A percentile compares a stretch with the other conserved stretches of the same genome.
phyloP scores from a whole-genome alignment of 768 basidiomycete genomes.

The Ramaria sp. region DNA sequence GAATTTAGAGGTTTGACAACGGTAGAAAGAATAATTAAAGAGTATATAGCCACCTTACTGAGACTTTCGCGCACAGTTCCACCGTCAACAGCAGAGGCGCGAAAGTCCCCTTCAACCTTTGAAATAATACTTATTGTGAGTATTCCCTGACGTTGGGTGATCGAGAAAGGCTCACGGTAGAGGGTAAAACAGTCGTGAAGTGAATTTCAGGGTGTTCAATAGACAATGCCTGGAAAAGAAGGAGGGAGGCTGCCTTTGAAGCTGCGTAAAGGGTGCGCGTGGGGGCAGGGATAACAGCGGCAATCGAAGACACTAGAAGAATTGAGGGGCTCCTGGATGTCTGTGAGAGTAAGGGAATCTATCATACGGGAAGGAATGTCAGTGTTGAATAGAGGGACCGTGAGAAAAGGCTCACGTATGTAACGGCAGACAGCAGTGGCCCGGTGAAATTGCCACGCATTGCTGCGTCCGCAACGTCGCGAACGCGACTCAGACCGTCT shows the following conservation, averaged over 20 bases:
- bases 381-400: neutral
- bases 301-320: conserved; percentile 70
- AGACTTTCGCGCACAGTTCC: conserved; percentile 31
- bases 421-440: conserved; percentile 55
- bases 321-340: conserved; percentile 62
- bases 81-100: conserved; percentile 69
- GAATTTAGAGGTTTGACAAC: neutral
- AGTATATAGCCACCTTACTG: neutral
- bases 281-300: conserved; percentile 73
- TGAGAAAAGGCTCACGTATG: conserved; percentile 45
- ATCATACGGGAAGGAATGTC: neutral
- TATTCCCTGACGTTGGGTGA: neutral
- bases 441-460: conserved; percentile 58
- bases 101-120: conserved; percentile 52
- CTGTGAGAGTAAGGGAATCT: conserved; percentile 69
- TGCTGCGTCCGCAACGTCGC: conserved; percentile 47
- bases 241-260: conserved; percentile 69
- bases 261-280: conserved; percentile 78
- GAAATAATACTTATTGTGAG: neutral
- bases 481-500: conserved; percentile 49
- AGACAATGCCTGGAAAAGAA: conserved; percentile 68
- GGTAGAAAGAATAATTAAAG: neutral
- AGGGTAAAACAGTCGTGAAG: conserved; percentile 55
- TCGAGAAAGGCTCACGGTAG: conserved; percentile 34
- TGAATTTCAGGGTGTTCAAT: conserved; percentile 66